Conservation (phyloP, 225 moss, liverwort and hornwort genomes). For the Sphagnum tenellum region DNA sequence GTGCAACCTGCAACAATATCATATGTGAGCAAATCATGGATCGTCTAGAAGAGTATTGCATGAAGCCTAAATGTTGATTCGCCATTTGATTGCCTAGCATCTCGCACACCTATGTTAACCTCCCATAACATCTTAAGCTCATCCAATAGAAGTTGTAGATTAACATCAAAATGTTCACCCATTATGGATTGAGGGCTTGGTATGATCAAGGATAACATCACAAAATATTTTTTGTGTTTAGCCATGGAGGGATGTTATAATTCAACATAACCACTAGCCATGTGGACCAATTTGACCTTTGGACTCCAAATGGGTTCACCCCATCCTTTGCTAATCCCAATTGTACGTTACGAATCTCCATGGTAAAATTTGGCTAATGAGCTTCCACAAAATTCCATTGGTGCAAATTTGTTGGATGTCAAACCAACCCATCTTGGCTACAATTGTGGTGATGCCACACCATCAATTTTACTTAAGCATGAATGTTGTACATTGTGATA, state of each 20-base stretch:
- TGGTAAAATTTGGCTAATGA: background rate
- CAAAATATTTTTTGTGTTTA: conserved; percentile 3
- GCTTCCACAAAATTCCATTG: background rate
- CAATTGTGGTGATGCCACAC: background rate
- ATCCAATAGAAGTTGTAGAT: background rate
- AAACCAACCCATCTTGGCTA: background rate
- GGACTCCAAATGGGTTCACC: too few species aligned
- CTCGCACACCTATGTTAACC: background rate
- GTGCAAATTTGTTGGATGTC: background rate
- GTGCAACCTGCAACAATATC: background rate
- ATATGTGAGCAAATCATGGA: background rate
- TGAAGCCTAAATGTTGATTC: background rate
- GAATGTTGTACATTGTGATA: background rate
- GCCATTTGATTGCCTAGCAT: background rate
- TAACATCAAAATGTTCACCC: background rate
- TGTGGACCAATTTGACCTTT: background rate
- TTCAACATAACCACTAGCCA: conserved; percentile 5
- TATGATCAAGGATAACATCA: conserved; percentile 5
- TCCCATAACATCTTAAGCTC: background rate
- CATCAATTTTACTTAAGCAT: background rate
- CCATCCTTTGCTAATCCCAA: background rate
- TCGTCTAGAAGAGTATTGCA: background rate
- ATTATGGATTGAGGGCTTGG: background rate
- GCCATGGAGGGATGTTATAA: conserved; percentile 13
- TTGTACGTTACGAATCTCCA: background rate